Conservation (phyloP, 495 filamentous ascomycete species). For the Penicillium canariense region DNA sequence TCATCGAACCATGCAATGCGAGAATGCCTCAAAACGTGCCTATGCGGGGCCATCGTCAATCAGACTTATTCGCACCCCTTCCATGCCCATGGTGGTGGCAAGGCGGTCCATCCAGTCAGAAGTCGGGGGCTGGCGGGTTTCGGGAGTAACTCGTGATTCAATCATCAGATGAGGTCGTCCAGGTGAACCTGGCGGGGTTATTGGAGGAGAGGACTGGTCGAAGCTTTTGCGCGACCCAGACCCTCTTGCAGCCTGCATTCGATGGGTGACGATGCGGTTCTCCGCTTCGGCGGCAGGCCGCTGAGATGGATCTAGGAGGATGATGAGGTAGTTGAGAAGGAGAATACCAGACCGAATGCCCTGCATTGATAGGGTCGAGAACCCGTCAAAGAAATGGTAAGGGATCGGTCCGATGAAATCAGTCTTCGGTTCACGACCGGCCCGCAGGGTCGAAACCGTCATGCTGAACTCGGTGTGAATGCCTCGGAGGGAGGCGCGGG, state of each 20-base stretch:
- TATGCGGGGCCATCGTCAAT: constrained; percentile 3
- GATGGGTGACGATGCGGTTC: constrained; percentile 11
- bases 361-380: constrained; percentile 22
- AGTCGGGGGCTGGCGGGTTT: constrained; percentile 20
- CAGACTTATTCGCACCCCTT: constrained; percentile 22
- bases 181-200: constrained; percentile 20
- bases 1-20: constrained; percentile 26
- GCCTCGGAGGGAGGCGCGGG: constrained; percentile 25
- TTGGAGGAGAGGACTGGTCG: not conserved
- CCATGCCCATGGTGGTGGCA: constrained; percentile 29
- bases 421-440: constrained; percentile 16
- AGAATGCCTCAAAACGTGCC: not conserved
- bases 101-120: constrained; percentile 33
- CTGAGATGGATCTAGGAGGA: constrained; percentile 26
- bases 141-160: constrained; percentile 22
- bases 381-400: constrained; percentile 28
- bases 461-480: constrained; percentile 30
- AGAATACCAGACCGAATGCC: constrained; percentile 27
- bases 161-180: constrained; percentile 16
- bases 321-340: constrained; percentile 27
- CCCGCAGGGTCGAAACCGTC: constrained; percentile 24
- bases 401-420: constrained; percentile 31
- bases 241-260: not conserved
- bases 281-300: constrained; percentile 19
- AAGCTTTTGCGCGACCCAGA: not conserved